A percentile compares a stretch with the other conserved stretches of the same genome.
phyloP scores from a whole-genome alignment of 495 filamentous ascomycete genomes.

The Entonaema liquescens region DNA sequence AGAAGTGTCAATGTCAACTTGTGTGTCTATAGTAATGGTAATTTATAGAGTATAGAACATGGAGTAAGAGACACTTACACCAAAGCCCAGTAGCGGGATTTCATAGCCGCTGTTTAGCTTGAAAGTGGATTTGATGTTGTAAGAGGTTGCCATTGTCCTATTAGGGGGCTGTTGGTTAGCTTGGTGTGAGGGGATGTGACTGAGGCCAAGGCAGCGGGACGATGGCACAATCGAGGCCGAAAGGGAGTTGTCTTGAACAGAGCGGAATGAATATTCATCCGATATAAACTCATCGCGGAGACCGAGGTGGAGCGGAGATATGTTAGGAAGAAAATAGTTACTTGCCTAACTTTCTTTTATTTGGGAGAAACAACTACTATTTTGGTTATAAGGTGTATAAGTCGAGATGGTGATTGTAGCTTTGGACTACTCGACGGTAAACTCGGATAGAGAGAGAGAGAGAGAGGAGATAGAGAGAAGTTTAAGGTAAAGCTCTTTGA shows the following conservation, averaged over 20 bases:
- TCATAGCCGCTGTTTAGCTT: slow-evolving; percentile 80
- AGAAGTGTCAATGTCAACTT: slow-evolving; percentile 9
- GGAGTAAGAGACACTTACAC: slow-evolving; percentile 60
- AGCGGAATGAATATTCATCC: background rate
- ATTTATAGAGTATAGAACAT: background rate
- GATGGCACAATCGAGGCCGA: background rate
- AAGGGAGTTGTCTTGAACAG: background rate
- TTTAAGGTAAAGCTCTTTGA: background rate
- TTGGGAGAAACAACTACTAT: background rate
- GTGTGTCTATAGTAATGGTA: background rate
- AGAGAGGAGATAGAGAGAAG: background rate
- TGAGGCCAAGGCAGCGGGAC: background rate
- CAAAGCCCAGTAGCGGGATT: slow-evolving; percentile 78
- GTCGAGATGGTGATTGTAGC: background rate
- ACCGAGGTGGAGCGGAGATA: background rate
- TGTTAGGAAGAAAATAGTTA: background rate
- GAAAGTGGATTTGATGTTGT: slow-evolving; percentile 69
- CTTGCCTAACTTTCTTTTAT: background rate
- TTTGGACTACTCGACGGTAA: background rate
- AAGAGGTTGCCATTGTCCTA: slow-evolving; percentile 59
- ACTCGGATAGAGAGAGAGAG: background rate
- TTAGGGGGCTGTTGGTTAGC: slow-evolving; percentile 5
- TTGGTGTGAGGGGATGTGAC: background rate
- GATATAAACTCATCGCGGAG: background rate
- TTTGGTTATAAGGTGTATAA: background rate